Base-by-base conservation (phyloP, 176 grass and related monocot genomes). In the Puya raimondii region DNA sequence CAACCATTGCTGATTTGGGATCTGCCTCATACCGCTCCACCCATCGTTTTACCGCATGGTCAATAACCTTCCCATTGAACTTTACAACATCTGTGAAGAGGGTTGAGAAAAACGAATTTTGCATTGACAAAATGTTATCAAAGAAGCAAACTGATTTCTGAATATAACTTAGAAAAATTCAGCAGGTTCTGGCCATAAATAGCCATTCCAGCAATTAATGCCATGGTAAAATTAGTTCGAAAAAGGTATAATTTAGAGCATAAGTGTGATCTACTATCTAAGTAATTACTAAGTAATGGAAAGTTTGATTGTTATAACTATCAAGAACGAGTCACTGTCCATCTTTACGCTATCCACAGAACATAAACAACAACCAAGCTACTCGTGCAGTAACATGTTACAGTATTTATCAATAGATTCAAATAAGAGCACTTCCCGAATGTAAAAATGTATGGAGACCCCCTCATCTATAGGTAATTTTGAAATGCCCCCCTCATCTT, bases 1-100 rank as follows among this genome's bases (percentile, higher is more conserved):
- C 84, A 90, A 92, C 80, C 21, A 69, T 79, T 72, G 88, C 89
- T 64, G 72, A 79, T 75, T 92, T 84, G 29, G 85, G 58, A 59
- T 92, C 78, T 16, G 74, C 63, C 79, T 92, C 89, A 26, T 97
- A 97, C 8, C 79, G 73, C 87, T 97, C 94, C 20, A 89, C 84
- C 84, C 88, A 84, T 64, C 49, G 85, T 88, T 92, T 97, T 59
- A 86, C 89, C 54, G 82, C 89, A 88, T 81, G 81, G 67, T 80
- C 80, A 59, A 97, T 92, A 56, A 87, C 72, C 69, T 81, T 92
- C 33, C 86, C 86, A 82, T 92, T 84, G 69, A 87, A 53, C 82
- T 92, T 97, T 70, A 97, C 64, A 56, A 92, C 76, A 78, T 97
- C 94, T 97, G 89, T 70, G 70, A 54, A 65, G 68, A 66, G 51